A percentile compares a stretch with the other conserved stretches of the same genome.
These are phyloP conservation scores for Acer yangbiense DNA, from an alignment of 345 rosid genomes.

Conservation along the genomic window DNA sequence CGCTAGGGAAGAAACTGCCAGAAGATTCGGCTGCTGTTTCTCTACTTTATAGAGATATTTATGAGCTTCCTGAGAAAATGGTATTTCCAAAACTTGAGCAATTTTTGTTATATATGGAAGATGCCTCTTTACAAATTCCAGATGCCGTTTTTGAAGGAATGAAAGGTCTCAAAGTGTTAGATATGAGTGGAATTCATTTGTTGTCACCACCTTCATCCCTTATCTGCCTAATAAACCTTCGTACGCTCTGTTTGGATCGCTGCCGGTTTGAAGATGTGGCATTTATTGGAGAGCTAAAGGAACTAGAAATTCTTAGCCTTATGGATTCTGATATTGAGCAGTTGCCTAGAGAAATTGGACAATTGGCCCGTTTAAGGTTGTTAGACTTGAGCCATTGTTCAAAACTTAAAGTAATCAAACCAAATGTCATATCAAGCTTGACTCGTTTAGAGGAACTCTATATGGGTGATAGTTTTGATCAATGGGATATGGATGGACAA, in stretches of 20 bases:
- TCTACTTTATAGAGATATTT: neutral
- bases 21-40: neutral
- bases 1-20: neutral
- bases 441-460: constrained; percentile 25
- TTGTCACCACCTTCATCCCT: constrained; percentile 21
- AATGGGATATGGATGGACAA: constrained; percentile 23
- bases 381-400: constrained; percentile 22
- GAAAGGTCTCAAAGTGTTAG: constrained; percentile 28
- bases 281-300: neutral
- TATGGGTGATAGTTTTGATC: constrained; percentile 12
- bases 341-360: constrained; percentile 16
- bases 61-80: constrained; percentile 13
- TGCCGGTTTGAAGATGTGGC: neutral
- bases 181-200: neutral
- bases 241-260: constrained; percentile 8
- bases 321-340: neutral
- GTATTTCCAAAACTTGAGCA: constrained; percentile 19
- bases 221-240: constrained; percentile 3
- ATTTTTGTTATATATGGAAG: neutral
- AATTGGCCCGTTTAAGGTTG: constrained; percentile 7
- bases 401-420: constrained; percentile 19
- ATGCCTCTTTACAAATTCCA: neutral
- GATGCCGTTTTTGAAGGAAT: constrained; percentile 14
- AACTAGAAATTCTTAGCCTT: constrained; percentile 12
- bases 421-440: constrained; percentile 24